These are phyloP conservation scores for Lichtheimia hyalospora DNA, from an alignment of 371 early-diverging fungal species.

Conservation along the genomic window DNA sequence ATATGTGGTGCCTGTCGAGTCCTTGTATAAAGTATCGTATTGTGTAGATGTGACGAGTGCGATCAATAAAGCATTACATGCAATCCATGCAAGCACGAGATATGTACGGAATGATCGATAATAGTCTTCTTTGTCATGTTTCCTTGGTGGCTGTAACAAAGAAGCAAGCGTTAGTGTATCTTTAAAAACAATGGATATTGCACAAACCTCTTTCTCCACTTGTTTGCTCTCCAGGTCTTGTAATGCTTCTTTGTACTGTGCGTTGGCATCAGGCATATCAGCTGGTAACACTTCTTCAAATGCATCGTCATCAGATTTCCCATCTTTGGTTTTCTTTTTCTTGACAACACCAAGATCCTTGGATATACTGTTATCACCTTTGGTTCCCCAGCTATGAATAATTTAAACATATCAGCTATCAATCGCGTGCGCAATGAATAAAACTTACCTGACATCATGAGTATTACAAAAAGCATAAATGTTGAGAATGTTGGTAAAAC, in stretches of 20 bases:
- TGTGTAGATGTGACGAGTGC: constrained; percentile 49
- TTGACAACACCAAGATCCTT: constrained; percentile 65
- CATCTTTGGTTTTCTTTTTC: constrained; percentile 51
- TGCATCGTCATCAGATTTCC: constrained; percentile 30
- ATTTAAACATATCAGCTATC: neutral
- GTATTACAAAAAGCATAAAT: constrained; percentile 76
- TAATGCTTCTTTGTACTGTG: constrained; percentile 72
- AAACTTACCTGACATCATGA: constrained; percentile 64
- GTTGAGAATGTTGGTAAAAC: constrained; percentile 65
- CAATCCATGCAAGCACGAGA: constrained; percentile 80
- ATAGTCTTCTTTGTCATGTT: constrained; percentile 78
- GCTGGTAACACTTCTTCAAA: constrained; percentile 65
- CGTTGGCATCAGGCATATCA: constrained; percentile 67
- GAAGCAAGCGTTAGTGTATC: constrained; percentile 1
- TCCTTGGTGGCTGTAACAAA: constrained; percentile 34
- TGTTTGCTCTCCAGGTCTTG: constrained; percentile 39
- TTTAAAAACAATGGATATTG: neutral
- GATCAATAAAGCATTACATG: constrained; percentile 79
- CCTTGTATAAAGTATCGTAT: constrained; percentile 26
- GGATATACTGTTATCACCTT: constrained; percentile 73
- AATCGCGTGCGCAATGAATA: neutral
- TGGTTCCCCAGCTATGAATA: constrained; percentile 85
- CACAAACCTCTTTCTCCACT: constrained; percentile 24
- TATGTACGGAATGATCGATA: constrained; percentile 87
- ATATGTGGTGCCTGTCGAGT: constrained; percentile 61